Conservation (phyloP, 495 filamentous ascomycete genomes). For the Daldinia childiae region DNA sequence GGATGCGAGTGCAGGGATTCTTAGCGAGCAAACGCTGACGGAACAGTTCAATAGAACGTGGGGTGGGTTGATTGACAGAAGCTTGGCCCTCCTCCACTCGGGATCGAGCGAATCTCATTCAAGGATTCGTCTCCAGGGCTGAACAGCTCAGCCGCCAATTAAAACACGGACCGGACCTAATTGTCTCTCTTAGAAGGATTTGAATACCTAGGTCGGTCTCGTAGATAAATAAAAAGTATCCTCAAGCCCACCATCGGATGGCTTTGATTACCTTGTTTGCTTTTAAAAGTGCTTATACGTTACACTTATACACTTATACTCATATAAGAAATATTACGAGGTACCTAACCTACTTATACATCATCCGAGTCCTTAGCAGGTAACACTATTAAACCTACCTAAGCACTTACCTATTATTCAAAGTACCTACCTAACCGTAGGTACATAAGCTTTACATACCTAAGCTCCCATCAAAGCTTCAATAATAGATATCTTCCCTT, state of each 20-base stretch:
- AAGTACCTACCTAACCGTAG: too few relatives aligned
- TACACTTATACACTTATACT: too few relatives aligned
- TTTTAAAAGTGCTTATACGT: background rate
- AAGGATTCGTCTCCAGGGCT: conserved; percentile 29
- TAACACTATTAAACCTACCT: background rate
- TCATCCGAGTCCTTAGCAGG: background rate
- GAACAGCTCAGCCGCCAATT: conserved; percentile 34
- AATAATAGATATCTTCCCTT: conserved; percentile 5
- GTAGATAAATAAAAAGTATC: conserved; percentile 24
- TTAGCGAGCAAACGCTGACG: conserved; percentile 9
- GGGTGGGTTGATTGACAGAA: conserved; percentile 36
- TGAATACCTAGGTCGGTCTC: conserved; percentile 10
- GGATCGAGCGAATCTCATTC: conserved; percentile 33
- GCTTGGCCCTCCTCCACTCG: conserved; percentile 24
- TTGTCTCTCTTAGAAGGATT: conserved; percentile 9
- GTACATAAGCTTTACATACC: too few relatives aligned
- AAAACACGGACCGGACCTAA: background rate
- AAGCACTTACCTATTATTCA: too few relatives aligned
- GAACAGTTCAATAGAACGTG: conserved; percentile 22
- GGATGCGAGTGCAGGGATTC: conserved; percentile 29
- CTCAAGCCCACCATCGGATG: conserved; percentile 9
- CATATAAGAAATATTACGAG: too few relatives aligned
- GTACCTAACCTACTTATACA: background rate
- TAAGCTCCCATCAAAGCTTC: background rate
- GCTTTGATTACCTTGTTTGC: background rate